These are phyloP conservation scores for Fusarium scirpi DNA, from an alignment of 2,329 filamentous ascomycete genomes.

Conservation along the genomic window DNA sequence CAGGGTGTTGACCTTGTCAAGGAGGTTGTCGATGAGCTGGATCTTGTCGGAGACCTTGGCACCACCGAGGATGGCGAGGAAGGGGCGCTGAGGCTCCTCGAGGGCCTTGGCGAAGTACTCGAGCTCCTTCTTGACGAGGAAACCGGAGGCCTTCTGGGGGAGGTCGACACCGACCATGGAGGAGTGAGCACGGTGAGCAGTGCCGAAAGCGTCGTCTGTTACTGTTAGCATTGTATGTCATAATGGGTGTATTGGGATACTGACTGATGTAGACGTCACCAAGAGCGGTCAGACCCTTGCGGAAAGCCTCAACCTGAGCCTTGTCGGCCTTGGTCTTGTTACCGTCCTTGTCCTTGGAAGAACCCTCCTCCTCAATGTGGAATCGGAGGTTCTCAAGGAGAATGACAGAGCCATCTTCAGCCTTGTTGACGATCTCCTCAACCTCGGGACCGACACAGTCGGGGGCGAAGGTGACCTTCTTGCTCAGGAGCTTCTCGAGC, in stretches of 20 bases:
- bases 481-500: constrained; percentile 89
- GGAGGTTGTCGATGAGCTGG: constrained; percentile 97
- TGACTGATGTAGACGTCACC: constrained; percentile 96
- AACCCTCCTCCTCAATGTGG: constrained; percentile 98
- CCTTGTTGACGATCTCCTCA: constrained; percentile 88
- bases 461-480: constrained; percentile 86
- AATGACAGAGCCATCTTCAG: constrained; percentile 83
- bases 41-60: constrained; percentile 99
- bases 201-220: constrained; percentile 96
- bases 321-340: constrained; percentile 99
- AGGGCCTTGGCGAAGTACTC: constrained; percentile 99
- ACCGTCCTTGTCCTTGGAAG: constrained; percentile 90
- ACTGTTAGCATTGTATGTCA: constrained; percentile 36
- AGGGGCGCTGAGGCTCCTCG: constrained; percentile 91
- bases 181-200: constrained; percentile 97
- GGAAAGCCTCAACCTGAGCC: constrained; percentile 90
- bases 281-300: constrained; percentile 92
- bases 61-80: constrained; percentile 97
- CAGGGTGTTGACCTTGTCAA: constrained; percentile 96
- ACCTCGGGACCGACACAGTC: constrained; percentile 92
- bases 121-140: constrained; percentile 99
- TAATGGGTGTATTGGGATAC: constrained; percentile 51
- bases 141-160: constrained; percentile 95
- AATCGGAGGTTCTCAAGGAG: constrained; percentile 98
- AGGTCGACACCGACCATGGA: constrained; percentile 98